Conservation (phyloP, 2,329 filamentous ascomycete genomes). For the Fusarium irregulare region DNA sequence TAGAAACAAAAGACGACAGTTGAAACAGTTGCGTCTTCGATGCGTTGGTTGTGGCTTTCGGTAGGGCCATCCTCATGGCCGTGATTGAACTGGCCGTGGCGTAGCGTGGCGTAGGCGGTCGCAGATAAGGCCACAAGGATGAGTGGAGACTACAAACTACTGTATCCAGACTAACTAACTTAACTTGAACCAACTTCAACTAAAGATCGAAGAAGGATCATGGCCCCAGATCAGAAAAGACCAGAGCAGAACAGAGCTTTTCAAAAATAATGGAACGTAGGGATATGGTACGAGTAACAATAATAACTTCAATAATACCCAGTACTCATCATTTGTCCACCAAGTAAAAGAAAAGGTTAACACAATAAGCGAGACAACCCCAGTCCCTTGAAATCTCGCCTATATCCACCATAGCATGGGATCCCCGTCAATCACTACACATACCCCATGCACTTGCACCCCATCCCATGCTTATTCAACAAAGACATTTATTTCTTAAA, state of each 20-base stretch:
- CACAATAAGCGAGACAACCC: conserved; percentile 8
- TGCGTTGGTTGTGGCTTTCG: conserved; percentile 31
- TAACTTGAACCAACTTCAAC: conserved; percentile 39
- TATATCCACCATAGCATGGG: conserved; percentile 10
- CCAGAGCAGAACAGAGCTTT: background rate
- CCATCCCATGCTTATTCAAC: conserved; percentile 21
- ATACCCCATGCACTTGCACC: conserved; percentile 24
- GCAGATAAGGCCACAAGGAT: conserved; percentile 44
- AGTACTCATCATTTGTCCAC: conserved; percentile 6
- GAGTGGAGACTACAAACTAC: conserved; percentile 16
- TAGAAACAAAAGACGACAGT: background rate
- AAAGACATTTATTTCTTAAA: conserved; percentile 6
- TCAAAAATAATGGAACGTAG: background rate
- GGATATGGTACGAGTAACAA: background rate
- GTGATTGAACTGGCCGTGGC: conserved; percentile 30
- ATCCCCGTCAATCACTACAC: conserved; percentile 30
- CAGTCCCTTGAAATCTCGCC: conserved; percentile 26
- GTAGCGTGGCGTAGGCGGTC: conserved; percentile 39
- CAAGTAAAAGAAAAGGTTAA: conserved; percentile 11
- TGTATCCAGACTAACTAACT: conserved; percentile 3
- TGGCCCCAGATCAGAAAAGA: background rate
- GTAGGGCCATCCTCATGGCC: conserved; percentile 31
- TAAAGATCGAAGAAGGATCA: conserved; percentile 3
- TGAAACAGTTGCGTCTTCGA: conserved; percentile 22
- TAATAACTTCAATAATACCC: background rate